Evolutionary conservation across 108 stramenopile genomes (phyloP).

Genomic region (Skeletonema menzelii): DNA sequence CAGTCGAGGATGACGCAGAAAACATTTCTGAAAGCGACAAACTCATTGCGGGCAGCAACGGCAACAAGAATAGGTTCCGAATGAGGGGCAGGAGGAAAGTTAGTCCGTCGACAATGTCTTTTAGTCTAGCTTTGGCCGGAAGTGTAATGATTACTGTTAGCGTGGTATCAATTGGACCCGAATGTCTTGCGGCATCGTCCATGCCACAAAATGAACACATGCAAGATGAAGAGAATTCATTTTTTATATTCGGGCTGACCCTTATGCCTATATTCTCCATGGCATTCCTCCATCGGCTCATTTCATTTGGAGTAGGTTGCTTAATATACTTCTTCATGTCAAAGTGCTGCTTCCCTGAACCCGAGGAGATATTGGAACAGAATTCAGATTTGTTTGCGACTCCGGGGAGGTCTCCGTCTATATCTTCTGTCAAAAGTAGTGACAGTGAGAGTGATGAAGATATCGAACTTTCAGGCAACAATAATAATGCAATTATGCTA

Average conservation of each 20-base stretch:
- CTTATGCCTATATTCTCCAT: constrained; percentile 42
- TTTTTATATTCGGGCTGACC: constrained; percentile 43
- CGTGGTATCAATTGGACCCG: constrained; percentile 9
- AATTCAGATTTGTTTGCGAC: constrained; percentile 19
- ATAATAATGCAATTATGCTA: constrained; percentile 7
- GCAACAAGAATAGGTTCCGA: background rate
- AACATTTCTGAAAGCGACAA: background rate
- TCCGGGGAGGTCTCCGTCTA: background rate
- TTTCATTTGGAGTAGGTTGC: constrained; percentile 38
- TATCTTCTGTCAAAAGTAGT: constrained; percentile 6
- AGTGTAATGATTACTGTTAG: constrained; percentile 29
- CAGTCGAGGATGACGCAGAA: background rate
- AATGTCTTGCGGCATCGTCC: constrained; percentile 15
- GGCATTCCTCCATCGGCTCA: constrained; percentile 29
- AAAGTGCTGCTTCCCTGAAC: constrained; percentile 70
- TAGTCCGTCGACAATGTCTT: constrained; percentile 11
- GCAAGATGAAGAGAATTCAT: constrained; percentile 27
- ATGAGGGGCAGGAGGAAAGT: constrained; percentile 5
- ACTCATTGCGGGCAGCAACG: background rate
- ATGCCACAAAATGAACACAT: constrained; percentile 23
- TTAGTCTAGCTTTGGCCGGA: constrained; percentile 14
- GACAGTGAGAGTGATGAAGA: constrained; percentile 17
- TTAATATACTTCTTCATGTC: constrained; percentile 40
- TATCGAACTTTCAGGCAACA: background rate
- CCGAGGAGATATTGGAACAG: constrained; percentile 51